Evolutionary conservation across 306 rosid species (phyloP).

Genomic region (Cicer bijugum): DNA sequence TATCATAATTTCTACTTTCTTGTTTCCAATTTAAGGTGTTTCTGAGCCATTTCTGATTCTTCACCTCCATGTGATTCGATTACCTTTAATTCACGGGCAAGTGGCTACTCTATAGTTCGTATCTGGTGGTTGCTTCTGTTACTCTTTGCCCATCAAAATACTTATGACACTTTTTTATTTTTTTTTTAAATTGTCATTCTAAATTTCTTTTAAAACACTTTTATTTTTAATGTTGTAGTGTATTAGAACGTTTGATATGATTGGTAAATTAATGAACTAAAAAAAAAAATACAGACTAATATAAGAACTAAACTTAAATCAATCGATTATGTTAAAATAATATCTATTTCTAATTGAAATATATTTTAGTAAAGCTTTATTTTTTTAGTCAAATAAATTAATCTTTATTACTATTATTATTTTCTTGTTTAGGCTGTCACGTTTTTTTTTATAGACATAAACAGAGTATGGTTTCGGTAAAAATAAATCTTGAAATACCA

Average conservation of each 20-base stretch:
- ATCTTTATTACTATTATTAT: too few relatives aligned
- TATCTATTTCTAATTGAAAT: not conserved
- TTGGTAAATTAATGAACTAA: not conserved
- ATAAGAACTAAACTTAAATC: not conserved
- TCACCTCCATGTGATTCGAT: slow-evolving; percentile 3
- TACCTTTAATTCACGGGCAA: slow-evolving; percentile 35
- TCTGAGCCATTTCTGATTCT: slow-evolving; percentile 9
- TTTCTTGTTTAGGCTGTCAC: not conserved
- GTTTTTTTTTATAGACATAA: not conserved
- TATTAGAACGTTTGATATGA: not conserved
- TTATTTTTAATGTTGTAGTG: not conserved
- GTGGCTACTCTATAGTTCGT: slow-evolving; percentile 17
- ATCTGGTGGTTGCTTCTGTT: slow-evolving; percentile 43
- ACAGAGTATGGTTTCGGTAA: not conserved
- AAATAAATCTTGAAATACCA: not conserved
- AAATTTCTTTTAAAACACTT: too few relatives aligned
- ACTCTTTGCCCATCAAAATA: slow-evolving; percentile 27
- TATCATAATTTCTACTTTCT: slow-evolving; percentile 1
- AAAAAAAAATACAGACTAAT: not conserved
- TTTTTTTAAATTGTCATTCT: not conserved
- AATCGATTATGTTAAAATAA: not conserved
- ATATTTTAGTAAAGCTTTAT: not conserved
- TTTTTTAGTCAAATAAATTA: too few relatives aligned
- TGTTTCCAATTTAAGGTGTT: slow-evolving; percentile 35
- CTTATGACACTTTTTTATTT: not conserved